Evolutionary conservation across 768 basidiomycete genomes (phyloP).

Genomic region (Lentinula boryana): DNA sequence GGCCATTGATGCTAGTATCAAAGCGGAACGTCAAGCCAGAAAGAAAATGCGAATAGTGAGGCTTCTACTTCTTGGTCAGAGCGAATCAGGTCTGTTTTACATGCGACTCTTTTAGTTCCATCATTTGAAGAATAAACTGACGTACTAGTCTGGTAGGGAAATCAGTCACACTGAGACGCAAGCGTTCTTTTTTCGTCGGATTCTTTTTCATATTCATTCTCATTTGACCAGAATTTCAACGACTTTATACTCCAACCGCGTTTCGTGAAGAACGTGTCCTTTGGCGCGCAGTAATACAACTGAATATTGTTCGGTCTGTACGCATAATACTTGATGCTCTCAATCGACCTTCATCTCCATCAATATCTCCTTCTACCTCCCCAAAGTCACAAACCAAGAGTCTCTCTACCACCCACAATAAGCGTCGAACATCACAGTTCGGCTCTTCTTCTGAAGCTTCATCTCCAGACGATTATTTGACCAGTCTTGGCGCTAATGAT

Average conservation of each 20-base stretch:
- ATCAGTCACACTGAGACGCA: slow-evolving; percentile 77
- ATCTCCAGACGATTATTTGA: slow-evolving; percentile 8
- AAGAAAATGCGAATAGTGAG: slow-evolving; percentile 68
- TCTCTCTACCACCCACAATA: slow-evolving; percentile 15
- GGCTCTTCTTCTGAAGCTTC: slow-evolving; percentile 11
- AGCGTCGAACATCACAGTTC: slow-evolving; percentile 7
- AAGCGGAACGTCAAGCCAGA: slow-evolving; percentile 52
- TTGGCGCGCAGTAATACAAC: slow-evolving; percentile 82
- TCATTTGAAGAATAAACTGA: neutral
- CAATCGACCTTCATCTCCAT: slow-evolving; percentile 22
- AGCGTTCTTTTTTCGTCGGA: slow-evolving; percentile 24
- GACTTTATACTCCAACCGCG: slow-evolving; percentile 65
- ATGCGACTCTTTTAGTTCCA: neutral
- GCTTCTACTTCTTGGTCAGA: slow-evolving; percentile 74
- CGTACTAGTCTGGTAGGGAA: slow-evolving; percentile 42
- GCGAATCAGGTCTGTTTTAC: slow-evolving; percentile 56
- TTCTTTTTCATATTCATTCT: slow-evolving; percentile 1
- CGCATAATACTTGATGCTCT: slow-evolving; percentile 65
- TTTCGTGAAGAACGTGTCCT: slow-evolving; percentile 72
- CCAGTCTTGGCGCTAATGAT: slow-evolving; percentile 12
- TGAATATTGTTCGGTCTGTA: slow-evolving; percentile 75
- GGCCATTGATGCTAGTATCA: slow-evolving; percentile 72
- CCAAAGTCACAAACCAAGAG: slow-evolving; percentile 11
- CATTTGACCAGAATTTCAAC: slow-evolving; percentile 58
- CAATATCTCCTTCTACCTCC: slow-evolving; percentile 21